phyloP scores from a whole-genome alignment of 1,139 yeast species.

The Pichia sp. region DNA sequence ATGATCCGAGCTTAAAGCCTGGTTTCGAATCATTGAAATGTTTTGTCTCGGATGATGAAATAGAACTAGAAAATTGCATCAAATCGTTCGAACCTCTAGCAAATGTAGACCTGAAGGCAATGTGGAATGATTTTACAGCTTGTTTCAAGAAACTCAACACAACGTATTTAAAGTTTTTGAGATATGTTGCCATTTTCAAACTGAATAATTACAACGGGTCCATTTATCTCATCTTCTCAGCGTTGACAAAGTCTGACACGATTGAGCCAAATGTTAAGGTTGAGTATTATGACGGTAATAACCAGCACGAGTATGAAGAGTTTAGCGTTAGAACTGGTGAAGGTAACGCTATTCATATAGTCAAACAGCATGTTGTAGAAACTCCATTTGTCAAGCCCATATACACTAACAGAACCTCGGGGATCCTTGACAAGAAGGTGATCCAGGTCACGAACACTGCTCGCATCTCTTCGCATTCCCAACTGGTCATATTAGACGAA shows the following conservation, averaged over 20 bases:
- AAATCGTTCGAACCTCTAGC: not conserved
- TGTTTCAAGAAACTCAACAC: constrained; percentile 25
- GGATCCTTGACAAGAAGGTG: constrained; percentile 21
- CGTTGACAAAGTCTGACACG: constrained; percentile 11
- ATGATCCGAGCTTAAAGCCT: constrained; percentile 19
- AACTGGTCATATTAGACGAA: constrained; percentile 13
- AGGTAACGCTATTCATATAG: constrained; percentile 20
- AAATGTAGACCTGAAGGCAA: constrained; percentile 10
- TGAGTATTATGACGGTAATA: constrained; percentile 15
- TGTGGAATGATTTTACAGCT: constrained; percentile 16
- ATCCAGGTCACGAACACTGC: constrained; percentile 21
- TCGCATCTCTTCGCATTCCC: constrained; percentile 4
- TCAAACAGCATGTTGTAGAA: constrained; percentile 19
- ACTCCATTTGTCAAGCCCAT: constrained; percentile 22
- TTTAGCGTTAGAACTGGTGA: constrained; percentile 22
- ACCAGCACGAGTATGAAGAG: constrained; percentile 23
- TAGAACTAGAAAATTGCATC: constrained; percentile 5
- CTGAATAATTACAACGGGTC: constrained; percentile 28
- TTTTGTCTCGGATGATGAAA: constrained; percentile 11
- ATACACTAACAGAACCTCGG: constrained; percentile 20
- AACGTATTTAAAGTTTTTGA: constrained; percentile 20
- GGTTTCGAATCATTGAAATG: constrained; percentile 21
- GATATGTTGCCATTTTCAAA: constrained; percentile 23
- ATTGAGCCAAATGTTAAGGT: constrained; percentile 13
- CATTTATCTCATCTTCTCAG: constrained; percentile 27